Conservation (phyloP, 2,329 filamentous ascomycete genomes). For the Byssoonygena ceratinophila region DNA sequence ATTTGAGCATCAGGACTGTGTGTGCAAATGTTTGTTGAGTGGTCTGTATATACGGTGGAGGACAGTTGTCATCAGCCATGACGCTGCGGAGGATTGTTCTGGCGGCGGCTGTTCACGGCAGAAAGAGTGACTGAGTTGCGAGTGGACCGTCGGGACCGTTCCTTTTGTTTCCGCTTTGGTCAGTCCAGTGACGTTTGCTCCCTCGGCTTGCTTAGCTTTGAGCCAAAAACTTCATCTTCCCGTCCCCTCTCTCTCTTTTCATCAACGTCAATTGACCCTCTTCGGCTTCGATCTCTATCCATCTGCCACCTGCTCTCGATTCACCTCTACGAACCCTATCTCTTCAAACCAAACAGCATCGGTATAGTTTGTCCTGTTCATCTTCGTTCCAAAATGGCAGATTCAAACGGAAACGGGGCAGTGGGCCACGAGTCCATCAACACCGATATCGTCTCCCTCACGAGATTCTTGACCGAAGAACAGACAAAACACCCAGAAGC, state of each 20-base stretch:
- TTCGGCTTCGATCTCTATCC: neutral
- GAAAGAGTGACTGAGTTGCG: neutral
- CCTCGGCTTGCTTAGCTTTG: slow-evolving; percentile 5
- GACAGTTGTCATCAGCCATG: no score
- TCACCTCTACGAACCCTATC: neutral
- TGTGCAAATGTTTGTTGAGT: no score
- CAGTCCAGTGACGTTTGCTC: neutral
- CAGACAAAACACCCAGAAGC: slow-evolving; percentile 87
- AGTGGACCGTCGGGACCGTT: neutral
- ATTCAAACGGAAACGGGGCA: slow-evolving; percentile 38
- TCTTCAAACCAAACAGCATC: neutral
- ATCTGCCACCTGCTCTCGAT: neutral
- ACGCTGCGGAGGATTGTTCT: no score
- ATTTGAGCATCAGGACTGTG: no score
- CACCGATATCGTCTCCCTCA: slow-evolving; percentile 90
- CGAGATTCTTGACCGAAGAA: slow-evolving; percentile 91
- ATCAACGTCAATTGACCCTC: slow-evolving; percentile 1
- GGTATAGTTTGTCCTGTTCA: neutral
- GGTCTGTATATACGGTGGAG: no score
- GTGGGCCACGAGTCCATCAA: slow-evolving; percentile 69
- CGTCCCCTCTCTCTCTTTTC: neutral
- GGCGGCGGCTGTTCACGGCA: slow-evolving; percentile 10
- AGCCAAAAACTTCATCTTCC: neutral
- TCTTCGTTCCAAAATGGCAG: slow-evolving; percentile 25
- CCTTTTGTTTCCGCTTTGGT: slow-evolving; percentile 7